A percentile compares a stretch with the other conserved stretches of the same genome.
phyloP scores from a whole-genome alignment of 163 green algal genomes.

The Scenedesmus sp. region DNA sequence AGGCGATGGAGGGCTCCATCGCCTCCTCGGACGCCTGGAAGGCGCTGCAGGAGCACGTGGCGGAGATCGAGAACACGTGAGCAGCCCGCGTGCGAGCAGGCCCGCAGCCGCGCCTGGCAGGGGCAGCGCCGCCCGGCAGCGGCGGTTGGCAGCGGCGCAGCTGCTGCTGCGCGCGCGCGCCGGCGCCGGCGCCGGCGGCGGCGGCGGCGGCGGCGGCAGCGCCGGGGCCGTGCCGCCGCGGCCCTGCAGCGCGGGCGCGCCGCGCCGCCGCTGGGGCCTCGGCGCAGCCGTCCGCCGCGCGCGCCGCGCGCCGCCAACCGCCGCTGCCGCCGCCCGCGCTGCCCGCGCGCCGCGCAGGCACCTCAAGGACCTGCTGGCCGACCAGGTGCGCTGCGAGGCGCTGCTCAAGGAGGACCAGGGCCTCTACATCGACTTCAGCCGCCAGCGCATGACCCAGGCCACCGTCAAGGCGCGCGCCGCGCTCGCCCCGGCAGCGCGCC shows the following conservation, averaged over 20 bases:
- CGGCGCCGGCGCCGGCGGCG: background rate
- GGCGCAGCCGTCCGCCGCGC: background rate
- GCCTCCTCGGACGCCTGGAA: constrained; percentile 81
- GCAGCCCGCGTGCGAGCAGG: constrained; percentile 10
- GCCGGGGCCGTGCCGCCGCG: too few species aligned
- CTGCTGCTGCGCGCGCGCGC: background rate
- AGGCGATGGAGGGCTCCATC: constrained; percentile 54
- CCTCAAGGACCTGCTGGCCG: constrained; percentile 85
- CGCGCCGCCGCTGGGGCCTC: too few species aligned
- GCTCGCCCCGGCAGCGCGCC: too few species aligned
- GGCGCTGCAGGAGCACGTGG: constrained; percentile 83
- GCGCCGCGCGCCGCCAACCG: background rate
- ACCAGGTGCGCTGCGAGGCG: constrained; percentile 75
- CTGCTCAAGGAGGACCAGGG: constrained; percentile 90
- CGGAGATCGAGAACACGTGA: constrained; percentile 86
- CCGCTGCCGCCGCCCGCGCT: background rate
- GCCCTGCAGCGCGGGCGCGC: background rate
- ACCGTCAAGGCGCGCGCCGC: constrained; percentile 90
- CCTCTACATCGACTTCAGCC: constrained; percentile 91
- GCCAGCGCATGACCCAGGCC: constrained; percentile 91
- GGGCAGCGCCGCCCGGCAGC: background rate
- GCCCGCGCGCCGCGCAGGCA: constrained; percentile 56
- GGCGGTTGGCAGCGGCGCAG: background rate
- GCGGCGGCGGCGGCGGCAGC: too few species aligned
- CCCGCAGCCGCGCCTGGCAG: background rate